Evolutionary conservation across 169 alveolate genomes (phyloP), one percentile per base, ranked within the genome.

Genomic region (Perkinsus olseni): DNA sequence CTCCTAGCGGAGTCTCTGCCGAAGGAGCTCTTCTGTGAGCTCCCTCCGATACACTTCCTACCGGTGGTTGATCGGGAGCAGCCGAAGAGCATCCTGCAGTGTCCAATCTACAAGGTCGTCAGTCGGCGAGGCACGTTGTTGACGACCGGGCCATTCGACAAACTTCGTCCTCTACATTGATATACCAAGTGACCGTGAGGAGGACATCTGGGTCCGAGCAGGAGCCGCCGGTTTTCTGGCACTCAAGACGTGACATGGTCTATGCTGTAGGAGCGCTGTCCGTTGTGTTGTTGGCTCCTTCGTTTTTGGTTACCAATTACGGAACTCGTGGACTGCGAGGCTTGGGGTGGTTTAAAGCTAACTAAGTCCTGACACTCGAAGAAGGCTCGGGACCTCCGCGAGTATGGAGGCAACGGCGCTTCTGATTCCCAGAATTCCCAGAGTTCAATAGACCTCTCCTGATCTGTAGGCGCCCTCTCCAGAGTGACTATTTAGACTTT

Each of bases 141-240:
- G 38, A 97, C 99, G 20, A 98, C 99, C 10, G 99, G 99, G 99
- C 20, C 99, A 98, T 96, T 96, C 98, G 31, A 98, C 99, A 39
- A 98, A 98, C 97, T 98, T 97, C 94, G 99, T 98, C 21, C 94
- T 97, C 93, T 96, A 96, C 95, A 95, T 98, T 34, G 99, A 98
- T 92, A 94, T 97, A 92, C 98, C 99, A 28, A 95, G 98, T 13
- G 96, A 95, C 91, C 97, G 96, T 90, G 96, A 95, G 38, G 97
- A 97, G 94, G 97, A 97, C 94, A 96, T 95, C 92, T 97, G 99
- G 98, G 95, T 98, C 93, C 97, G 96, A 82, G 99, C 99, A 37
- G 99, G 99, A 62, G 99, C 97, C 91, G 99, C 99, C 21, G 97
- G 97, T 74, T 97, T 98, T 96, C 96, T 98, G 92, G 97, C 99